Evolutionary conservation across 1,284 basidiomycete species (phyloP).

Genomic region (Ustilago lituana): DNA sequence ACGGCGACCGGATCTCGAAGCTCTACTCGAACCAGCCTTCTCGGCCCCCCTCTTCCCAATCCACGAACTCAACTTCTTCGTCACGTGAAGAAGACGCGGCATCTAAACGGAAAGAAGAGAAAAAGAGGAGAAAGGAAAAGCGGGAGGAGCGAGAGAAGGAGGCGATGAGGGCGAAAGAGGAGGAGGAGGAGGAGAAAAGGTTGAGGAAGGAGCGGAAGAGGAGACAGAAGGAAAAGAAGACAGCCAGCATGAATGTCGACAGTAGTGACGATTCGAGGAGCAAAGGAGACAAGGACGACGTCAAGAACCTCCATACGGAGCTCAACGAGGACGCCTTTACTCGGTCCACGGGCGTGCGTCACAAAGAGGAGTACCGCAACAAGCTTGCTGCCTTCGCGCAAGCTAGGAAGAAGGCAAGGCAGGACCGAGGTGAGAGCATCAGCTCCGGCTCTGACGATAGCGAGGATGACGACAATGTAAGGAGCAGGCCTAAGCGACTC

Average conservation of each 20-base stretch:
- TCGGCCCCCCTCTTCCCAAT: background rate
- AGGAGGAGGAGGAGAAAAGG: slow-evolving; percentile 2
- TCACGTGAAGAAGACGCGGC: background rate
- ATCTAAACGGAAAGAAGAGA: background rate
- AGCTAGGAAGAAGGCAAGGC: slow-evolving; percentile 27
- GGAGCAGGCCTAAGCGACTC: background rate
- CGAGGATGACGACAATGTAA: background rate
- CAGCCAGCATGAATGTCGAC: slow-evolving; percentile 1
- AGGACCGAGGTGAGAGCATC: slow-evolving; percentile 18
- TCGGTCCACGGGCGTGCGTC: slow-evolving; percentile 31
- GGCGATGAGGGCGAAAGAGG: background rate
- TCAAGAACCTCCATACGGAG: slow-evolving; percentile 37
- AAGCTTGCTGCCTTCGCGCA: slow-evolving; percentile 29
- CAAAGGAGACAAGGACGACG: slow-evolving; percentile 23
- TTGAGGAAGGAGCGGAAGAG: slow-evolving; percentile 7
- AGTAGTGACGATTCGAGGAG: background rate
- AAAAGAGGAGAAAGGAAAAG: background rate
- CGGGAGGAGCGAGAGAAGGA: background rate
- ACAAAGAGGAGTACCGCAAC: slow-evolving; percentile 37
- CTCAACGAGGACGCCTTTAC: slow-evolving; percentile 52
- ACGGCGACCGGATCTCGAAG: slow-evolving; percentile 13
- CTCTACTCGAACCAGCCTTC: background rate
- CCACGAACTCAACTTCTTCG: background rate
- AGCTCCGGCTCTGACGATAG: slow-evolving; percentile 7
- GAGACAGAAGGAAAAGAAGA: slow-evolving; percentile 3